Base-by-base conservation (phyloP, 2,329 filamentous ascomycete species). In the Metarhizium guizhouense region DNA sequence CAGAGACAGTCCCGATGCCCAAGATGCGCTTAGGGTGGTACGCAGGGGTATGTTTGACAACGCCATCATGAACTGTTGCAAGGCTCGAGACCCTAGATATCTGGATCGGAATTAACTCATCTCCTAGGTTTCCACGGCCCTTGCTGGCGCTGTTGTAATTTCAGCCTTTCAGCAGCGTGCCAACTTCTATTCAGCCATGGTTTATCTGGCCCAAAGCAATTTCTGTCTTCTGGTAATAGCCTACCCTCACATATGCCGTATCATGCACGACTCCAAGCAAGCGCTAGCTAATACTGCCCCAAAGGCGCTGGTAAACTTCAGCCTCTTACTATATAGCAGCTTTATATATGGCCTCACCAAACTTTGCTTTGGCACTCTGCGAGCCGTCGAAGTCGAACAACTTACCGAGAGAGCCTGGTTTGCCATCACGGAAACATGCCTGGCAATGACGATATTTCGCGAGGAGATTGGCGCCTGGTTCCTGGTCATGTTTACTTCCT, bases 351-450 rank as follows among this genome's bases (percentile, higher is more conserved):
- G 85, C 57, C 81, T 99, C 18, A 94, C 96, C 69, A 86, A 91
- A 64, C 77, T 96, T 53, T 90, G 95, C 68, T 99, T 93, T 67
- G 94, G 94, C 58, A 86, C 84, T 18, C 82, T 99, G 25, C 90
- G 95, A 62, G 87, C 91, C 30, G 90, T 95, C 75, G 94, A 99
- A 76, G 88, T 94, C 65, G 95, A 99, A 72, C 93, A 97, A 70
- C 82, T 99, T 14, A 96, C 95, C 68, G 94, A 99, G 72, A 93
- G 93, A 72, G 92, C 89, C 52, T 99, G 95, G 95, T 96, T 96
- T 68, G 93, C 94, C 43, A 89, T 97, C 45, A 96, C 93, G 50
- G 94, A 99, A 74, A 99, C 94, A 60, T 90, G 92, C 67, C 78
- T 99, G 60, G 94, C 94, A 34, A 97, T 99, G 93, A 96, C 94